Percentiles rank a stretch among this genome's conserved stretches.
Conservation (phyloP, 73 alveolate genomes). For the Paramecium sexaurelia region DNA sequence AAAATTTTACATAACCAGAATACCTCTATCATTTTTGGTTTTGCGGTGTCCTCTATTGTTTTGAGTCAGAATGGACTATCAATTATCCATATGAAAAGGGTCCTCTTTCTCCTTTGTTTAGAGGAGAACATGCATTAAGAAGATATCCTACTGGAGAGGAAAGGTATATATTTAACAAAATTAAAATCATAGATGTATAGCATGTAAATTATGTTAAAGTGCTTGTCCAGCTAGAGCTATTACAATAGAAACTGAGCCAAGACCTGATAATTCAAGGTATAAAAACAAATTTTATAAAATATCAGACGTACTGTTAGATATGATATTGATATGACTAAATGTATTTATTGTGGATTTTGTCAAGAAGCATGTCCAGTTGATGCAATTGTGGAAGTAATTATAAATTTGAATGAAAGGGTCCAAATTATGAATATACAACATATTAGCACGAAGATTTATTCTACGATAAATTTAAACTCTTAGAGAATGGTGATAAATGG, state of each 20-base stretch:
- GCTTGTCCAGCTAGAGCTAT: constrained; percentile 94
- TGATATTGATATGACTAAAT: constrained; percentile 91
- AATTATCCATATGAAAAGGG: constrained; percentile 93
- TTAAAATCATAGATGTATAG: constrained; percentile 79
- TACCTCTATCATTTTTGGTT: constrained; percentile 67
- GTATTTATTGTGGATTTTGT: constrained; percentile 92
- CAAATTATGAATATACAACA: constrained; percentile 85
- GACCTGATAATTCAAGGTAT: constrained; percentile 86
- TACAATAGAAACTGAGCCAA: constrained; percentile 90
- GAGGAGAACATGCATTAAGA: constrained; percentile 96
- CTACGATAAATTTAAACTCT: constrained; percentile 83
- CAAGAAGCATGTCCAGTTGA: constrained; percentile 96
- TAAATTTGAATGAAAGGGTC: constrained; percentile 55
- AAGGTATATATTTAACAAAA: not conserved
- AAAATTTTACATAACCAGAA: constrained; percentile 65
- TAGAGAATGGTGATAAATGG: constrained; percentile 92
- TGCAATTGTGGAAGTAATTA: constrained; percentile 87
- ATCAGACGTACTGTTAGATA: constrained; percentile 85
- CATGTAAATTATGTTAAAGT: constrained; percentile 91
- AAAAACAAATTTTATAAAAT: not conserved
- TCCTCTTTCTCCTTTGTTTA: constrained; percentile 86
- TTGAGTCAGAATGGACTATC: constrained; percentile 80
- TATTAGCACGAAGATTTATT: constrained; percentile 80
- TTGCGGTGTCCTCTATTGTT: constrained; percentile 68
- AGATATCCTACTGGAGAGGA: constrained; percentile 95